A percentile compares a stretch with the other conserved stretches of the same genome.
These are phyloP conservation scores for Termitomyces sp. DNA, from an alignment of 768 basidiomycete species.

Conservation along the genomic window DNA sequence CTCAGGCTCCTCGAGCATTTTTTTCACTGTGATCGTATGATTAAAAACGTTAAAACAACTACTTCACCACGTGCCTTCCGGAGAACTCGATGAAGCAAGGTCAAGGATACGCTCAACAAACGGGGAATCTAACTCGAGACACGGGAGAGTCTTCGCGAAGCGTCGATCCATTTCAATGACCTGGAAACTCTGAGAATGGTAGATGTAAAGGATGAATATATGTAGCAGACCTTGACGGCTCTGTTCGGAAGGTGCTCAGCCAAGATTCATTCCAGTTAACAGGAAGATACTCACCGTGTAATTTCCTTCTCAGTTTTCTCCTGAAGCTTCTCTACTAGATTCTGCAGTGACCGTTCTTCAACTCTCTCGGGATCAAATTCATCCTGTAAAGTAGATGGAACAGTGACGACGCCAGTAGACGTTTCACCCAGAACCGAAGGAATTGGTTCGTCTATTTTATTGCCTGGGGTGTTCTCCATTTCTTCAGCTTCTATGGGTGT, in stretches of 20 bases:
- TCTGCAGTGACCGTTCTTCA: slow-evolving; percentile 62
- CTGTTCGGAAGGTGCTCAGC: slow-evolving; percentile 16
- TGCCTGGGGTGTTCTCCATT: slow-evolving; percentile 16
- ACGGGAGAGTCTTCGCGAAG: slow-evolving; percentile 58
- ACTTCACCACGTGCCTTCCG: slow-evolving; percentile 22
- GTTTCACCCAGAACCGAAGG: background rate
- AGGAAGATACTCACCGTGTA: slow-evolving; percentile 41
- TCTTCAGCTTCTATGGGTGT: slow-evolving; percentile 24
- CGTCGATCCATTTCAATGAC: slow-evolving; percentile 80
- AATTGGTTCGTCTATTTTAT: slow-evolving; percentile 6
- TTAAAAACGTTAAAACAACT: slow-evolving; percentile 9
- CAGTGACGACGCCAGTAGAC: background rate
- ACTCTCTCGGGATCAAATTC: slow-evolving; percentile 34
- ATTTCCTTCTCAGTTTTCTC: slow-evolving; percentile 90
- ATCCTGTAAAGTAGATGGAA: slow-evolving; percentile 17
- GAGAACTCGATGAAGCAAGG: slow-evolving; percentile 37
- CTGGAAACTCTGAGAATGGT: slow-evolving; percentile 32
- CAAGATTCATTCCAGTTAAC: background rate
- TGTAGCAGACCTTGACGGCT: slow-evolving; percentile 31
- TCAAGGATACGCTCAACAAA: slow-evolving; percentile 59
- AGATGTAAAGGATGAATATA: background rate
- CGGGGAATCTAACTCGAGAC: slow-evolving; percentile 56
- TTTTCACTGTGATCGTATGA: slow-evolving; percentile 23
- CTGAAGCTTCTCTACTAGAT: slow-evolving; percentile 75
- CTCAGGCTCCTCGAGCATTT: slow-evolving; percentile 49